Conservation (phyloP, 257 asterid species). For the Solanum dulcamara region DNA sequence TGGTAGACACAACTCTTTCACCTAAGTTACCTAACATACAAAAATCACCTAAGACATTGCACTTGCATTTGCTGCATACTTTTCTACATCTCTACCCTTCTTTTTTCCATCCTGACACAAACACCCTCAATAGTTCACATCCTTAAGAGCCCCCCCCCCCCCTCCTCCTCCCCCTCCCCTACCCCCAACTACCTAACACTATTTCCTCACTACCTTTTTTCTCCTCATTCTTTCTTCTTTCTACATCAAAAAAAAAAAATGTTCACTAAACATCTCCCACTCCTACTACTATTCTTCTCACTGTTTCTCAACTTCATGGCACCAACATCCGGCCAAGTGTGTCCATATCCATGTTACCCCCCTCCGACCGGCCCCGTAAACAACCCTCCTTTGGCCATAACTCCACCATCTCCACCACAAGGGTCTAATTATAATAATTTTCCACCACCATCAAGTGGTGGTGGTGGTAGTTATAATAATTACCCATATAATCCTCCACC, state of each 20-base stretch:
- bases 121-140: background rate
- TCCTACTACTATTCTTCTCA: constrained; percentile 10
- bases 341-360: constrained; percentile 87
- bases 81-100: background rate
- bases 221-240: background rate
- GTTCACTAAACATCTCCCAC: constrained; percentile 19
- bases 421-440: background rate
- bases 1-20: background rate
- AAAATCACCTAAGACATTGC: background rate
- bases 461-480: background rate
- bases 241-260: background rate
- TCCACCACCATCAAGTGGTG: constrained; percentile 20
- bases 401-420: constrained; percentile 37
- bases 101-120: background rate
- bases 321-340: constrained; percentile 42
- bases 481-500: constrained; percentile 13
- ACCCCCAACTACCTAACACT: background rate
- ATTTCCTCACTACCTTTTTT: background rate
- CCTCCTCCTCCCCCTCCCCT: background rate
- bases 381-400: constrained; percentile 32
- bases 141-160: background rate
- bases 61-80: background rate
- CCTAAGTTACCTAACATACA: background rate
- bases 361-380: constrained; percentile 67
- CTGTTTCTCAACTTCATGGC: constrained; percentile 24